Evolutionary conservation across 148 eudicot genomes (phyloP), one percentile per base, ranked within the genome.

Genomic region (Selenicereus undatus): DNA sequence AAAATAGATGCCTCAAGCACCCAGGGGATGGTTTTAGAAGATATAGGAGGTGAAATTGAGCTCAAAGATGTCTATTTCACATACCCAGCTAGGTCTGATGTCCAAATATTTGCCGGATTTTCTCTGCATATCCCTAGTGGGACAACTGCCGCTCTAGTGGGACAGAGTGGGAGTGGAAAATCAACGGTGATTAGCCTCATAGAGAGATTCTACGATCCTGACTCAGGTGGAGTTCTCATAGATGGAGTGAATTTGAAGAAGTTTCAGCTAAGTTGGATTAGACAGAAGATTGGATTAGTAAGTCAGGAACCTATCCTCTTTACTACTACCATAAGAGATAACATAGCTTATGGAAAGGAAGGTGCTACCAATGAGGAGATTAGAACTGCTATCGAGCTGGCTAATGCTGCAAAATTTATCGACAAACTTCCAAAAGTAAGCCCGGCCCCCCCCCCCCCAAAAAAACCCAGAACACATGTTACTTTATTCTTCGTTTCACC

Each of bases 111-210:
- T 81, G 36, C 88, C 2, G 97, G 97, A 14, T 89, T 94, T 80
- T 91, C 92, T 2, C 29, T 94, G 64, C 73, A 73, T 16, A 88
- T 94, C 29, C 81, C 88, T 43, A 86, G 86, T 43, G 98, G 97
- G 29, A 86, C 81, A 69, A 91, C 93, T 58, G 86, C 83, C 20
- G 94, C 98, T 75, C 83, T 94, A 16, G 98, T 94, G 36, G 98
- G 97, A 69, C 94, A 93, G 78, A 94, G 98, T 83, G 98, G 98
- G 70, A 94, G 97, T 79, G 98, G 98, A 50, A 94, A 94, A 73
- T 94, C 97, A 8, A 93, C 95, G 11, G 89, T 94, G 10, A 88
- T 93, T 26, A 91, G 93, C 84, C 88, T 94, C 4, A 48, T 94
- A 60, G 95, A 94, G 87, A 86, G 97, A 80, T 94, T 94, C 75